A percentile compares a stretch with the other conserved stretches of the same genome.
These are phyloP conservation scores for Wallacemonas sp. DNA, from an alignment of 208 protist genomes.

Conservation along the genomic window DNA sequence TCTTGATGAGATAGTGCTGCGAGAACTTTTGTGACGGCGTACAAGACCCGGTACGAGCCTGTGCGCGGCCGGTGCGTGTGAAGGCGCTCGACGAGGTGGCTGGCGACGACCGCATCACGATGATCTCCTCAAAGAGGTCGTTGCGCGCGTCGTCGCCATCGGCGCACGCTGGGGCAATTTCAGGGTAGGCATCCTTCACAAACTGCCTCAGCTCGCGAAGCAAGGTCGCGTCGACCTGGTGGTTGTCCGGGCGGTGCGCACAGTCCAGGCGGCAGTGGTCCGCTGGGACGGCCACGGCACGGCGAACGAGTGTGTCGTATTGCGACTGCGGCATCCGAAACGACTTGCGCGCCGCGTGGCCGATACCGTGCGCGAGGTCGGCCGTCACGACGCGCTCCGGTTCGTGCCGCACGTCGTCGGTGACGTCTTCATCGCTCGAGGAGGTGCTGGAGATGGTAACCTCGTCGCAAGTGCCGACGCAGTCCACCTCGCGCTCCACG, in stretches of 20 bases:
- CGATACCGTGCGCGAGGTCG: neutral
- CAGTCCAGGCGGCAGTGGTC: slow-evolving; percentile 57
- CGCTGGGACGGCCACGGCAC: slow-evolving; percentile 14
- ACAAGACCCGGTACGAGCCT: no score
- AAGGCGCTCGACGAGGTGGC: neutral
- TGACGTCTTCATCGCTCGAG: neutral
- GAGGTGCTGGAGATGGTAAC: neutral
- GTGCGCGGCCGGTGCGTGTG: no score
- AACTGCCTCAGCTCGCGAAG: slow-evolving; percentile 52
- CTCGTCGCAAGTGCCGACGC: slow-evolving; percentile 19
- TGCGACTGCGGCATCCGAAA: slow-evolving; percentile 3
- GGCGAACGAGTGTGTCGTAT: neutral
- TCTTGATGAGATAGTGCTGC: slow-evolving; percentile 83
- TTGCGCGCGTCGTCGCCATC: neutral
- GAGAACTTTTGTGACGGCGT: slow-evolving; percentile 69
- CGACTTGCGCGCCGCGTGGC: neutral
- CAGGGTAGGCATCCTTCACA: slow-evolving; percentile 34
- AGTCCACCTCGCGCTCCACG: slow-evolving; percentile 71
- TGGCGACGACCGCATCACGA: slow-evolving; percentile 52
- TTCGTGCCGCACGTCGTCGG: neutral
- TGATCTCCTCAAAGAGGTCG: slow-evolving; percentile 33
- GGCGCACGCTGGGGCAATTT: slow-evolving; percentile 2
- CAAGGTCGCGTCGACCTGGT: slow-evolving; percentile 34
- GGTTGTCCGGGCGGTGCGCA: slow-evolving; percentile 40
- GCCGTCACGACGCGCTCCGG: neutral